These are phyloP conservation scores for Daldinia loculata DNA, from an alignment of 495 filamentous ascomycete genomes.

Conservation along the genomic window DNA sequence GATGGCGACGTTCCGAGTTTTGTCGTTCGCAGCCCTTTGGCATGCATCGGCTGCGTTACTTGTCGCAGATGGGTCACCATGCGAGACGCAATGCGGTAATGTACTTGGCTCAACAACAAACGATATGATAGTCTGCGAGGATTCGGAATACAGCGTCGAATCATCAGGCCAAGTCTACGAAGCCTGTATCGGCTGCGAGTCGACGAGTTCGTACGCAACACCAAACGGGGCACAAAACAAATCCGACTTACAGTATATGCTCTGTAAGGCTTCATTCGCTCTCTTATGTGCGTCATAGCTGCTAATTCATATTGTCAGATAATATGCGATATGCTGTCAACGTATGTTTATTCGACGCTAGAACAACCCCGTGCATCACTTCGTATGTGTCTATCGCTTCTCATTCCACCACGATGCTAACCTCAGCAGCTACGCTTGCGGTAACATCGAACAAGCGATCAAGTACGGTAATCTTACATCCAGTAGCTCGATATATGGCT, in stretches of 20 bases:
- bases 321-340: slow-evolving; percentile 55
- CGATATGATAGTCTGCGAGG: slow-evolving; percentile 53
- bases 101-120: slow-evolving; percentile 47
- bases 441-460: slow-evolving; percentile 47
- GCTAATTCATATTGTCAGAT: slow-evolving; percentile 43
- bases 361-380: slow-evolving; percentile 52
- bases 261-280: slow-evolving; percentile 50
- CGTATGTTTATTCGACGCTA: slow-evolving; percentile 50
- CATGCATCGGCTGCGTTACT: slow-evolving; percentile 46
- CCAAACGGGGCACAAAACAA: slow-evolving; percentile 22
- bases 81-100: slow-evolving; percentile 56
- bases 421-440: slow-evolving; percentile 52
- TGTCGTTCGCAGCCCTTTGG: slow-evolving; percentile 37
- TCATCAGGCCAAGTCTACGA: slow-evolving; percentile 50
- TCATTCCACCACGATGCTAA: slow-evolving; percentile 20
- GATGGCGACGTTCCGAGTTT: slow-evolving; percentile 13
- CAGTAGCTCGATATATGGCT: slow-evolving; percentile 47
- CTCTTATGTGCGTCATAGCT: neutral
- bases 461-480: slow-evolving; percentile 50
- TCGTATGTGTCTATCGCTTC: slow-evolving; percentile 42
- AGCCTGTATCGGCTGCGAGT: slow-evolving; percentile 54
- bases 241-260: slow-evolving; percentile 52
- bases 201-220: slow-evolving; percentile 49
- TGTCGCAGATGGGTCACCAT: slow-evolving; percentile 53
- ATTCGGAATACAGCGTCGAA: slow-evolving; percentile 37